Percentiles rank a stretch among this genome's conserved stretches.
Evolutionary conservation across 345 rosid species (phyloP).

Genomic region (Viola odorata): DNA sequence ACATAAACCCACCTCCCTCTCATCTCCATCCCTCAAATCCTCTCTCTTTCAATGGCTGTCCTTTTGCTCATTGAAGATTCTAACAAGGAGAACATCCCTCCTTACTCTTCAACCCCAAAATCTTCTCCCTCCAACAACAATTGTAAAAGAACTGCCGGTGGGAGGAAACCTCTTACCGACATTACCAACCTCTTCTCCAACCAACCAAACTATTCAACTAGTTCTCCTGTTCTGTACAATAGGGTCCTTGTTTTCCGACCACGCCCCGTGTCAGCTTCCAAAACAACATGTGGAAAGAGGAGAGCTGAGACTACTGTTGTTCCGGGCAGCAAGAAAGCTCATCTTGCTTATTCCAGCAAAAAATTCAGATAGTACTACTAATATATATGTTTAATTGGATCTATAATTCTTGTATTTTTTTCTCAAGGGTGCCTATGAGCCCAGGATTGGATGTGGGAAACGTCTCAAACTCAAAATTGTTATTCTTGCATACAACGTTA

Average conservation of each 20-base stretch:
- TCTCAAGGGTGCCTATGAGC: neutral
- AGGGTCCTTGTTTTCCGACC: neutral
- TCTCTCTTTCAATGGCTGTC: slow-evolving; percentile 16
- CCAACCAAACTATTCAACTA: neutral
- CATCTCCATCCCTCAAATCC: neutral
- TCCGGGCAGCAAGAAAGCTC: slow-evolving; percentile 18
- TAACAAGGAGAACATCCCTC: slow-evolving; percentile 35
- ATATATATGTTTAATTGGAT: neutral
- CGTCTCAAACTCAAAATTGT: no score
- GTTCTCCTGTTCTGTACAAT: neutral
- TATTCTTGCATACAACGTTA: no score
- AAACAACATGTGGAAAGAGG: slow-evolving; percentile 15
- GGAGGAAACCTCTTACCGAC: slow-evolving; percentile 33
- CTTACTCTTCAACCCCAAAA: slow-evolving; percentile 13
- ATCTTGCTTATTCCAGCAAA: slow-evolving; percentile 5
- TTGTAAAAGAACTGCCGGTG: slow-evolving; percentile 10
- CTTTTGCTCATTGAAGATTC: slow-evolving; percentile 10
- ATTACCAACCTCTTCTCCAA: slow-evolving; percentile 25
- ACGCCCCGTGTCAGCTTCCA: neutral
- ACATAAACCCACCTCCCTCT: slow-evolving; percentile 5
- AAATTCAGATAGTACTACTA: slow-evolving; percentile 20
- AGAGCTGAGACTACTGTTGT: slow-evolving; percentile 4
- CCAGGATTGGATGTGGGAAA: neutral
- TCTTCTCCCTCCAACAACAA: slow-evolving; percentile 1
- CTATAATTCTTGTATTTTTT: neutral